Evolutionary conservation across 352 stramenopile species (phyloP).

Genomic region (Peronospora farinosa): DNA sequence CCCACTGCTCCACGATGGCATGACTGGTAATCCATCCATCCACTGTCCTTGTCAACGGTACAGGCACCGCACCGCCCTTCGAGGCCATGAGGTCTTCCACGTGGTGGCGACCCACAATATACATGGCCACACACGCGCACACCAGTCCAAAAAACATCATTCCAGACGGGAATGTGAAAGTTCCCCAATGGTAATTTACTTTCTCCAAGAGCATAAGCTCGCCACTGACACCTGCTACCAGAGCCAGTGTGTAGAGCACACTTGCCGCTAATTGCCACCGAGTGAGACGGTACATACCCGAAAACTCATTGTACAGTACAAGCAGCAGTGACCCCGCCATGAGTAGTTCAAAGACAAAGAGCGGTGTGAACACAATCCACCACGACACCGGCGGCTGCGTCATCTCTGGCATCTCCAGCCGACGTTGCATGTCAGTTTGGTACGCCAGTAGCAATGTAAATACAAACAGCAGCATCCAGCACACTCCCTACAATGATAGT

Average conservation of each 20-base stretch:
- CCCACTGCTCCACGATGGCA: constrained; percentile 74
- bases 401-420: constrained; percentile 19
- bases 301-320: constrained; percentile 76
- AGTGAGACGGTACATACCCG: constrained; percentile 69
- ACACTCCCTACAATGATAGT: constrained; percentile 39
- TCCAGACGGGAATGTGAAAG: constrained; percentile 63
- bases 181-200: constrained; percentile 67
- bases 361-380: constrained; percentile 57
- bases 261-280: constrained; percentile 66
- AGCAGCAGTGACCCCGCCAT: constrained; percentile 47
- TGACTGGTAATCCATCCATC: constrained; percentile 80
- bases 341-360: constrained; percentile 63
- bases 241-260: constrained; percentile 61
- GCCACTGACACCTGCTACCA: constrained; percentile 50
- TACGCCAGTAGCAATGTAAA: constrained; percentile 77
- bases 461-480: constrained; percentile 72
- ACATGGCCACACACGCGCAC: constrained; percentile 65
- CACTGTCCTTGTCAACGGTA: constrained; percentile 66
- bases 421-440: constrained; percentile 55
- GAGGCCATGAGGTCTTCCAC: constrained; percentile 78
- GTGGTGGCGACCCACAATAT: constrained; percentile 75
- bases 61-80: constrained; percentile 66
- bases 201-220: constrained; percentile 76
- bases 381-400: constrained; percentile 51
- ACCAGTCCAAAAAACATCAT: constrained; percentile 76